These are phyloP conservation scores for Canariomyces notabilis DNA, from an alignment of 2,329 filamentous ascomycete species.

Conservation along the genomic window DNA sequence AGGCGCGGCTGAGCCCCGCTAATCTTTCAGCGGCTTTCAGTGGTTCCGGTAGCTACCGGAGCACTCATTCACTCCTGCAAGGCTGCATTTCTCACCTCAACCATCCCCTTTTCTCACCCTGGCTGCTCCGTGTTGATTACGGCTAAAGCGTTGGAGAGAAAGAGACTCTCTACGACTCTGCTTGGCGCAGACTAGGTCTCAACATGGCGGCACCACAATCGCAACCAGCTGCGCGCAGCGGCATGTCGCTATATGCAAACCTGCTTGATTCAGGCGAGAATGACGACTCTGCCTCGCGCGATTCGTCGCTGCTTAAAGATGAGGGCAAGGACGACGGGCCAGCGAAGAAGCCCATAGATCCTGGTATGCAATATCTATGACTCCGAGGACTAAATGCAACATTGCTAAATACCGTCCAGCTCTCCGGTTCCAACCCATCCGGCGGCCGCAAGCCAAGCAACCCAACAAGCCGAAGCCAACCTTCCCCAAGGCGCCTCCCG, in stretches of 20 bases:
- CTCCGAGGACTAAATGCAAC: not conserved
- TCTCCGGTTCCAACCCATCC: slow-evolving; percentile 82
- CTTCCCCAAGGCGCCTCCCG: slow-evolving; percentile 43
- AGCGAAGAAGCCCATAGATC: slow-evolving; percentile 56
- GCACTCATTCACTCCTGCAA: too few relatives aligned
- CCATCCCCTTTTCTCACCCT: not conserved
- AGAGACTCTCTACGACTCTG: too few relatives aligned
- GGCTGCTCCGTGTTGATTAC: not conserved
- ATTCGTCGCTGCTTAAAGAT: slow-evolving; percentile 66
- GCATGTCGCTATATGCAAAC: slow-evolving; percentile 78
- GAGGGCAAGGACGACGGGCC: slow-evolving; percentile 41
- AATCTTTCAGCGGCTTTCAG: not conserved
- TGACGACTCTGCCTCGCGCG: slow-evolving; percentile 67
- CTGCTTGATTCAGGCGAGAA: slow-evolving; percentile 58
- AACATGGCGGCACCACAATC: slow-evolving; percentile 17
- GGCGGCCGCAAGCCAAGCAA: slow-evolving; percentile 62
- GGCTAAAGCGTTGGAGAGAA: too few relatives aligned
- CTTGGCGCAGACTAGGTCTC: not conserved
- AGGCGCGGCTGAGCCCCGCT: not conserved
- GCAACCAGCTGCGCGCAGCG: slow-evolving; percentile 30
- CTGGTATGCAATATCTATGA: slow-evolving; percentile 26
- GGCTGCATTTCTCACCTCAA: slow-evolving; percentile 10
- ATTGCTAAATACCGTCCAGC: slow-evolving; percentile 41
- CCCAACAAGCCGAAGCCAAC: slow-evolving; percentile 57
- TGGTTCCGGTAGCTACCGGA: not conserved